Percentiles rank a stretch among this genome's conserved stretches.
Conservation (phyloP, 192 early-diverging fungal species). For the Thamnidium elegans region DNA sequence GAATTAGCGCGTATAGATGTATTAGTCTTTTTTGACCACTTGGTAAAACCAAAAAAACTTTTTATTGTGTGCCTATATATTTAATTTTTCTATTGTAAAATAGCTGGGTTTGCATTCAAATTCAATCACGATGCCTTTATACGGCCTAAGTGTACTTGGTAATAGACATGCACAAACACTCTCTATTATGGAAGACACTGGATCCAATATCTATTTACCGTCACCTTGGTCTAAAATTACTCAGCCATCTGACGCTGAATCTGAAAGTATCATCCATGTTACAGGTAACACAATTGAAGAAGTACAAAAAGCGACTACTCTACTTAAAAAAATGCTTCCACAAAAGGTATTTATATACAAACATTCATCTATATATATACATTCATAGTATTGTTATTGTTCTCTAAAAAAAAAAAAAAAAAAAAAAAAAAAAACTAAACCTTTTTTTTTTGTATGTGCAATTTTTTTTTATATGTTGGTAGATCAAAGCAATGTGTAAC, state of each 20-base stretch:
- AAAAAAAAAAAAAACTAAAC: background rate
- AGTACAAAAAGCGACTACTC: background rate
- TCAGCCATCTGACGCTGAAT: background rate
- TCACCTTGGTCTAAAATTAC: background rate
- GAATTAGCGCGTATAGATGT: conserved; percentile 9
- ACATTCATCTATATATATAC: background rate
- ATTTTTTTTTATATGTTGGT: conserved; percentile 14
- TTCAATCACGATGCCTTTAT: conserved; percentile 4
- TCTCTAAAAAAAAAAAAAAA: background rate
- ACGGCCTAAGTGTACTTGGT: background rate
- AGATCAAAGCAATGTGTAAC: conserved; percentile 22
- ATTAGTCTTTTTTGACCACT: background rate
- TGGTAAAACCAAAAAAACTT: background rate
- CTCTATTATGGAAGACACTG: conserved; percentile 12
- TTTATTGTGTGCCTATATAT: background rate
- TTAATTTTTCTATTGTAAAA: background rate
- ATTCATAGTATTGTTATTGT: background rate
- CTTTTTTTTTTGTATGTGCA: background rate
- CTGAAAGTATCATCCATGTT: conserved; percentile 5
- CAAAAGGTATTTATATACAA: conserved; percentile 6
- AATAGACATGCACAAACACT: background rate
- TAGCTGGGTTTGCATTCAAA: conserved; percentile 7
- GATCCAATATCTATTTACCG: conserved; percentile 10
- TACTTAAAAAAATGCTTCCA: conserved; percentile 3
- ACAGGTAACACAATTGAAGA: conserved; percentile 5